These are phyloP conservation scores for Plenodomus biglobosus DNA, from an alignment of 2,329 filamentous ascomycete species.

Conservation along the genomic window DNA sequence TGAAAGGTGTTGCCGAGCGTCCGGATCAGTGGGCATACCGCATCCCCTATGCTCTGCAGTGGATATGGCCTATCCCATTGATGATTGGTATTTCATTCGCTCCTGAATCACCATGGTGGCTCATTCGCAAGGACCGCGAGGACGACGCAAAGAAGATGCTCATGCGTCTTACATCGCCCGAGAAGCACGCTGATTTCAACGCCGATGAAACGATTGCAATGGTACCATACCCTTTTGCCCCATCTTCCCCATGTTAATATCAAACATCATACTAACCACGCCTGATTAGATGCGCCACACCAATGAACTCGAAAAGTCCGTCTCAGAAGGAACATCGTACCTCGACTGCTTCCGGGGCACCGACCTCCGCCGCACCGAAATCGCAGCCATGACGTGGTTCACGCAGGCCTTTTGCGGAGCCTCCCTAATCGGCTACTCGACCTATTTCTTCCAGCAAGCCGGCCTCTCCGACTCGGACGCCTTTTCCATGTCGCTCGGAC, in stretches of 20 bases:
- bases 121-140: conserved; percentile 65
- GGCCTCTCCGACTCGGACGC: conserved; percentile 47
- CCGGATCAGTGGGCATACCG: conserved; percentile 68
- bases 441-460: conserved; percentile 54
- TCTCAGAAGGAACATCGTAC: conserved; percentile 68
- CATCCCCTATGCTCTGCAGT: conserved; percentile 69
- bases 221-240: conserved; percentile 32
- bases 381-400: conserved; percentile 56
- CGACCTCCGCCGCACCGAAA: conserved; percentile 76
- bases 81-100: conserved; percentile 67
- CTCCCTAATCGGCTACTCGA: conserved; percentile 42
- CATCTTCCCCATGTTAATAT: background rate
- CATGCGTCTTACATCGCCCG: conserved; percentile 62
- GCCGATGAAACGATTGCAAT: conserved; percentile 68
- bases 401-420: conserved; percentile 48
- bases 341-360: conserved; percentile 83
- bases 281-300: conserved; percentile 72
- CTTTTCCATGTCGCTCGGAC: conserved; percentile 54
- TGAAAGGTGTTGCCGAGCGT: conserved; percentile 65
- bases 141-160: conserved; percentile 68
- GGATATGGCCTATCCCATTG: conserved; percentile 74
- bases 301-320: conserved; percentile 73
- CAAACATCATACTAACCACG: background rate
- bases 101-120: conserved; percentile 73
- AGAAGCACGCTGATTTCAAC: conserved; percentile 47